Evolutionary conservation across 1,284 basidiomycete species (phyloP).

Genomic region (Ganoderma meredithae): DNA sequence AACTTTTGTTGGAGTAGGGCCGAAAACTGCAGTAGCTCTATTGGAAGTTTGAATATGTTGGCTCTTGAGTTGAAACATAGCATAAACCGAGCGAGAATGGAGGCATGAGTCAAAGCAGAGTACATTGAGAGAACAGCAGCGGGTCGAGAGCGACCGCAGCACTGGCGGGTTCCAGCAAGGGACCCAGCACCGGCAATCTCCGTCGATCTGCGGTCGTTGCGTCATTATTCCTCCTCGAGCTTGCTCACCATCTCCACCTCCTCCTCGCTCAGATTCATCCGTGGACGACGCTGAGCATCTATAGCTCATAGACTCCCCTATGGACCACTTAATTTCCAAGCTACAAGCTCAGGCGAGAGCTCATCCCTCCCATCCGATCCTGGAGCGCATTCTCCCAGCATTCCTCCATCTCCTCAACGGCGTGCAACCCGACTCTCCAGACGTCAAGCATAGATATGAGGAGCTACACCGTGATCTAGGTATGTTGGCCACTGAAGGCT

Average conservation of each 20-base stretch:
- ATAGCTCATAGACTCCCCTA: not conserved
- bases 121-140: not conserved
- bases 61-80: not conserved
- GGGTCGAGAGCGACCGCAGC: not conserved
- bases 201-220: not conserved
- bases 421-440: conserved; percentile 14
- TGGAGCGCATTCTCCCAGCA: conserved; percentile 24
- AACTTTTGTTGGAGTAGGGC: not conserved
- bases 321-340: conserved; percentile 26
- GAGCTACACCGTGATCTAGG: conserved; percentile 35
- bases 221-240: conserved; percentile 8
- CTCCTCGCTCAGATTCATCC: not conserved
- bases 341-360: conserved; percentile 29
- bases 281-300: conserved; percentile 1
- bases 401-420: conserved; percentile 22
- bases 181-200: conserved; percentile 14
- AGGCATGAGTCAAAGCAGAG: not conserved
- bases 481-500: conserved; percentile 40
- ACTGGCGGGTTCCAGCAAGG: no score
- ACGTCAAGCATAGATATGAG: conserved; percentile 22
- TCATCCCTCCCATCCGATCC: conserved; percentile 21
- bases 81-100: not conserved
- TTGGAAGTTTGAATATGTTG: not conserved
- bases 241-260: not conserved
- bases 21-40: not conserved